Percentiles rank a stretch among this genome's conserved stretches.
Conservation (phyloP, 139 green algal genomes). For the Marvania coccoides region DNA sequence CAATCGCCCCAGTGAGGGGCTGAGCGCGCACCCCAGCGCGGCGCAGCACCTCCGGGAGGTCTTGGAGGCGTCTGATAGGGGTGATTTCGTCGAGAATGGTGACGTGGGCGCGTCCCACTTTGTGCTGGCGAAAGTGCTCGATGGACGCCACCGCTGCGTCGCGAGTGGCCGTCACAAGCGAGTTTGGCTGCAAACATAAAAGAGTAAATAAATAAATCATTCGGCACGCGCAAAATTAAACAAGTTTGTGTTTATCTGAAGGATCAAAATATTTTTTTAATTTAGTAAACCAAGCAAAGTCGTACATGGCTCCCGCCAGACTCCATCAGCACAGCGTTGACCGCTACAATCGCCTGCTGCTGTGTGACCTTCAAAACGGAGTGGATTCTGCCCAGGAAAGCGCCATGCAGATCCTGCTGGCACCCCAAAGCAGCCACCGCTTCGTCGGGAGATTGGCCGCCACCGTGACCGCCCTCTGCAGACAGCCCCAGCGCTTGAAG, state of each 20-base stretch:
- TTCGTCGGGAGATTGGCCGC: constrained; percentile 14
- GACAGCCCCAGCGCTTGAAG: no score
- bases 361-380: constrained; percentile 21
- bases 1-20: neutral
- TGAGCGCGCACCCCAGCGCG: neutral
- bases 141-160: constrained; percentile 22
- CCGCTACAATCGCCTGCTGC: neutral
- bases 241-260: no score
- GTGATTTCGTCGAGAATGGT: no score
- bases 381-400: constrained; percentile 32
- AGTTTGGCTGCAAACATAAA: constrained; percentile 4
- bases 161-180: constrained; percentile 34
- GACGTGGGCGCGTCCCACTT: constrained; percentile 30
- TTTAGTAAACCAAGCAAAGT: no score
- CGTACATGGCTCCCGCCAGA: no score
- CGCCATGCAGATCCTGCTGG: constrained; percentile 1
- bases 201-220: no score
- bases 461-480: neutral
- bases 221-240: no score
- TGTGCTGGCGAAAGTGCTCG: constrained; percentile 14
- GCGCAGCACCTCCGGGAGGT: no score
- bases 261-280: no score
- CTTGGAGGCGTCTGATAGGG: no score
- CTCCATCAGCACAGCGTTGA: constrained; percentile 45
- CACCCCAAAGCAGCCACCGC: constrained; percentile 17